Evolutionary conservation across 345 rosid genomes (phyloP), one percentile per base, ranked within the genome.

Genomic region (Ceriops zippeliana): DNA sequence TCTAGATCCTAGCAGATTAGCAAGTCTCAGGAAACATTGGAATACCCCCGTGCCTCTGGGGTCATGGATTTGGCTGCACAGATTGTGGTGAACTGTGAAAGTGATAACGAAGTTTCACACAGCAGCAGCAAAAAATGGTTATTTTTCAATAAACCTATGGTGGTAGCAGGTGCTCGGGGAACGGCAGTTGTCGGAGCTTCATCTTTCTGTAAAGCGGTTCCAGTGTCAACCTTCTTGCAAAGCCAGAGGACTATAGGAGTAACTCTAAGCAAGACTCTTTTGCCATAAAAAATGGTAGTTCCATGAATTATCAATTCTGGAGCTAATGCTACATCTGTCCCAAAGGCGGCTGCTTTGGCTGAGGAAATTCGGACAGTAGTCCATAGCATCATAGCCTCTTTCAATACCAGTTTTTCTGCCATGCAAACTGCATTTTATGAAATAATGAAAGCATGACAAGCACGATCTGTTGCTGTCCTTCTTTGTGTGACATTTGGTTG

Each of bases 251-350:
- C 81, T 64, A 61, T 86, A 66, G 86, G 84, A 32, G 52, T 88
- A 15, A 84, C 86, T 49, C 75, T 88, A 16, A 65, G 90, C 68
- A 91, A 88, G 79, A 71, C 84, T 24, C 86, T 24, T 24, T 24
- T 83, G 66, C 84, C 92, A 22, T 78, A 90, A 58, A 89, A 90
- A 78, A 62, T 85, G 65, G 74, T 82, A 59, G 89, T 85, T 66
- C 97, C 88, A 0, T 97, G 90, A 66, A 77, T 93, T 61, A 88
- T 87, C 47, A 83, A 81, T 34, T 81, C 92, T 38, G 90, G 87
- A 65, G 85, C 76, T 21, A 89, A 84, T 54, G 77, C 92, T 58
- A 79, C 92, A 56, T 81, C 93, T 52, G 6, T 83, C 26, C 59
- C 70, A 26, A 93, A 93, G 77, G 80, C 89, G 22, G 82, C 85